Conservation (phyloP, 192 early-diverging fungal genomes). For the Rhizophagus clarus region DNA sequence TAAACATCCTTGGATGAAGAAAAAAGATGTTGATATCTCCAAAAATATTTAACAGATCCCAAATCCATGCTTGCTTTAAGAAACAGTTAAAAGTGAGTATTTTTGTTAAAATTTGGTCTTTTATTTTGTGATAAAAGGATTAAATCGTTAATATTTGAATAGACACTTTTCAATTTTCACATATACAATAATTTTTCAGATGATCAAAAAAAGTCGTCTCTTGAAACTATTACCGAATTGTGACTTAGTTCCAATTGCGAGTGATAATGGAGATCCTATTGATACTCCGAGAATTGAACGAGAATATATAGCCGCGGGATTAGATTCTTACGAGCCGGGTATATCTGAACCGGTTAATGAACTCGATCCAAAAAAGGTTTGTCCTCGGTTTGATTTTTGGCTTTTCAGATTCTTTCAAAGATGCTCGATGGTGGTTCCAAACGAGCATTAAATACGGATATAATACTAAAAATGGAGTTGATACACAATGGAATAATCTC, state of each 20-base stretch:
- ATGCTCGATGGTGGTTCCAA: constrained; percentile 21
- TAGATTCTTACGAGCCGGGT: neutral
- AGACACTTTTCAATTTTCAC: constrained; percentile 15
- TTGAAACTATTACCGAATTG: constrained; percentile 5
- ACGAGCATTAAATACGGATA: constrained; percentile 14
- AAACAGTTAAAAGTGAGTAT: neutral
- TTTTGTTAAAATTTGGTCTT: neutral
- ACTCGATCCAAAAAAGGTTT: neutral
- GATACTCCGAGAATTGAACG: constrained; percentile 9
- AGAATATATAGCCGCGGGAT: neutral
- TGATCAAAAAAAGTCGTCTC: constrained; percentile 27
- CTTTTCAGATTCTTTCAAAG: constrained; percentile 11
- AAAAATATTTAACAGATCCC: neutral
- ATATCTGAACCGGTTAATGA: neutral
- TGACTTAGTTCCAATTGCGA: constrained; percentile 28
- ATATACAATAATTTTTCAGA: neutral
- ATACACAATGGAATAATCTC: constrained; percentile 7
- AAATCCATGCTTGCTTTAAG: neutral
- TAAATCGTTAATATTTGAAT: neutral
- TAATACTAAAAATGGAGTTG: constrained; percentile 1
- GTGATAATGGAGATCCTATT: constrained; percentile 10
- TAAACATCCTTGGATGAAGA: constrained; percentile 19
- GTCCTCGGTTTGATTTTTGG: constrained; percentile 23
- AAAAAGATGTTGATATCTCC: constrained; percentile 16
- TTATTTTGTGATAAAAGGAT: neutral